These are phyloP conservation scores for Paradendryphiella salina DNA, from an alignment of 2,329 filamentous ascomycete genomes.

Conservation along the genomic window DNA sequence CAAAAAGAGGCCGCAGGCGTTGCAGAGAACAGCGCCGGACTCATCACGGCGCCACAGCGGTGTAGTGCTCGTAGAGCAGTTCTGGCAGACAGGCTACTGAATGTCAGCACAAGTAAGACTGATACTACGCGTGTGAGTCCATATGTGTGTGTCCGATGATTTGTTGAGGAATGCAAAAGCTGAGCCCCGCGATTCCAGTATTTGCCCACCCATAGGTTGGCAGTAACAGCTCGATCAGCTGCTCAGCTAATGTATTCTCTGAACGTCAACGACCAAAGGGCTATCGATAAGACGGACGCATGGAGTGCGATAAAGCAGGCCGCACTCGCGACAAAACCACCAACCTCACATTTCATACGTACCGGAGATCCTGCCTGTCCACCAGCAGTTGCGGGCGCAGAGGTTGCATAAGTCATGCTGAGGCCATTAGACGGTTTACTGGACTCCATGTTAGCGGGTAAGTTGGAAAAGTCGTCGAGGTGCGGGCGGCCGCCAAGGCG, in stretches of 20 bases:
- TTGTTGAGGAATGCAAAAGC: no score
- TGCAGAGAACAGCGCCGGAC: slow-evolving; percentile 92
- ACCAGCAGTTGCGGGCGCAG: slow-evolving; percentile 66
- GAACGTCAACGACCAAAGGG: slow-evolving; percentile 11
- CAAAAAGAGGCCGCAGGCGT: slow-evolving; percentile 95
- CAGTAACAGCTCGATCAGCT: slow-evolving; percentile 15
- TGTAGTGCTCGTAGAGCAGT: slow-evolving; percentile 93
- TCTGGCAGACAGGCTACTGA: slow-evolving; percentile 85
- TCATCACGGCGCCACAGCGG: slow-evolving; percentile 98
- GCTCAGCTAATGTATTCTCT: neutral
- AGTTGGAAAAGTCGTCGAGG: slow-evolving; percentile 40
- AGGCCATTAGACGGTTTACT: slow-evolving; percentile 52
- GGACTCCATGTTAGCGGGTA: slow-evolving; percentile 30
- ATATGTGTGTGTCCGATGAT: no score
- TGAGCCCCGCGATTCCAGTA: no score
- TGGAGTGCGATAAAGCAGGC: slow-evolving; percentile 16
- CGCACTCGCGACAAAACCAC: slow-evolving; percentile 46
- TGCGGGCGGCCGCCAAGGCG: no score
- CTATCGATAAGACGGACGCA: slow-evolving; percentile 48
- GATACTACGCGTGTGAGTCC: no score
- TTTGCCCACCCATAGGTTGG: no score
- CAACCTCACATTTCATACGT: slow-evolving; percentile 43
- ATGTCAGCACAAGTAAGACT: slow-evolving; percentile 17
- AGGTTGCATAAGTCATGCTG: slow-evolving; percentile 64
- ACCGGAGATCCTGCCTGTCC: slow-evolving; percentile 64